Evolutionary conservation across 441 rosid species (phyloP), one percentile per base, ranked within the genome.

Genomic region (Mallotus japonicus): DNA sequence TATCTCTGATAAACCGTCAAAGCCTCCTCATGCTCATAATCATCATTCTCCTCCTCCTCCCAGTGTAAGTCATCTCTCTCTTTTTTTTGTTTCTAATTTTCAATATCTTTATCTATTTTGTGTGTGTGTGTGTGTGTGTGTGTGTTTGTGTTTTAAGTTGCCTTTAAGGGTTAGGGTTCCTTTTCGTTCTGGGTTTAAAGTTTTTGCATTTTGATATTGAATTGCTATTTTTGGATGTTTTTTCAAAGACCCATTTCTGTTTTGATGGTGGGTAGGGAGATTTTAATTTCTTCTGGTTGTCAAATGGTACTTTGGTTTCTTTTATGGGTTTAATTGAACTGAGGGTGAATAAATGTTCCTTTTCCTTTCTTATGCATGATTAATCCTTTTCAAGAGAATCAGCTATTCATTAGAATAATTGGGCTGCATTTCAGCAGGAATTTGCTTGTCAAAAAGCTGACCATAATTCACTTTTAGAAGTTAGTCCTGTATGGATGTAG

Each of bases 1-100:
- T 49, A 87, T 95, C 80, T 95, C 92, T 68, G 99, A 92, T 77
- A 89, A 90, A 77, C 87, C 96, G 70, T 83, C 96, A 67, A 64
- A 68, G 16, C 76, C 69, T 72, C 76, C 69, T 72, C 50, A 62
- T 59, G 56, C 73, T 60, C 75, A 16, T n/a, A 70, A 62, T 56
- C 32, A 28, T 28, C 32, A 28, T 28, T 28, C 32, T 28, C 32
- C 32, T 28, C 32, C 32, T 28, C 73, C 75, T 62, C 69, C 76
- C 70, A 77, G 66, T 79, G 89, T 81, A 70, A 50, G 73, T 70
- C 67, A 51, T 66, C 44, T 47, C 59, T 60, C 53, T 64, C 51
- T 53, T 28, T 28, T 28, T 28, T 28, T 3, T 28, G 32, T 28
- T 28, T 28, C 32, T 28, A 24, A 11, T 61, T 0, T 47, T 40